Evolutionary conservation across 2,329 filamentous ascomycete genomes (phyloP).

Genomic region (Bipolaris sorokiniana): DNA sequence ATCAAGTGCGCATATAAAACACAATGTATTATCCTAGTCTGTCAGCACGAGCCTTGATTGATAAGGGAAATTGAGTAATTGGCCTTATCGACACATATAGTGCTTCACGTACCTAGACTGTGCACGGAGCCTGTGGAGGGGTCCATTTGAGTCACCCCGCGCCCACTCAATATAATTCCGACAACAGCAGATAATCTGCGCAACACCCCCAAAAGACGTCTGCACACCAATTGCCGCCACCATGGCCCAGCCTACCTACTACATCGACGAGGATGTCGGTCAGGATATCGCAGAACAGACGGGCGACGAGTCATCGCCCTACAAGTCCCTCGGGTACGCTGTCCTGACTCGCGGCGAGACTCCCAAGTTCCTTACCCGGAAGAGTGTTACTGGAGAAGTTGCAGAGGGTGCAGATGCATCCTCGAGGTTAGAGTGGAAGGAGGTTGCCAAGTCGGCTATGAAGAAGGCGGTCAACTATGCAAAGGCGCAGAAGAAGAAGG

Average conservation of each 20-base stretch:
- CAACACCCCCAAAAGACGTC: slow-evolving; percentile 21
- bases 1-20: background rate
- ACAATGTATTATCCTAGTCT: background rate
- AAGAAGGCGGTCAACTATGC: slow-evolving; percentile 82
- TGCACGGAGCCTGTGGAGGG: slow-evolving; percentile 20
- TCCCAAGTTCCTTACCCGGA: slow-evolving; percentile 70
- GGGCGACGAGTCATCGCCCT: slow-evolving; percentile 76
- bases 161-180: slow-evolving; percentile 38
- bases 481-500: slow-evolving; percentile 82
- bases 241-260: slow-evolving; percentile 59
- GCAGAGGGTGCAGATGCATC: slow-evolving; percentile 62
- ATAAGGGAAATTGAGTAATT: slow-evolving; percentile 19
- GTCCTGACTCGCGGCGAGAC: slow-evolving; percentile 72
- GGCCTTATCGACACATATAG: slow-evolving; percentile 26
- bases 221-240: slow-evolving; percentile 35
- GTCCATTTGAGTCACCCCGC: slow-evolving; percentile 32
- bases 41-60: slow-evolving; percentile 12
- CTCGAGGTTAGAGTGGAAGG: slow-evolving; percentile 75
- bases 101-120: slow-evolving; percentile 21
- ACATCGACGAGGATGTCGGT: slow-evolving; percentile 82
- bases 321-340: slow-evolving; percentile 80
- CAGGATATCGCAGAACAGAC: slow-evolving; percentile 68
- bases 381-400: slow-evolving; percentile 51
- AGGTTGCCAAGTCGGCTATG: slow-evolving; percentile 79
- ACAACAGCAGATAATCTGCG: slow-evolving; percentile 19